phyloP scores from a whole-genome alignment of 768 basidiomycete species.

The Rhizopogon salebrosus region DNA sequence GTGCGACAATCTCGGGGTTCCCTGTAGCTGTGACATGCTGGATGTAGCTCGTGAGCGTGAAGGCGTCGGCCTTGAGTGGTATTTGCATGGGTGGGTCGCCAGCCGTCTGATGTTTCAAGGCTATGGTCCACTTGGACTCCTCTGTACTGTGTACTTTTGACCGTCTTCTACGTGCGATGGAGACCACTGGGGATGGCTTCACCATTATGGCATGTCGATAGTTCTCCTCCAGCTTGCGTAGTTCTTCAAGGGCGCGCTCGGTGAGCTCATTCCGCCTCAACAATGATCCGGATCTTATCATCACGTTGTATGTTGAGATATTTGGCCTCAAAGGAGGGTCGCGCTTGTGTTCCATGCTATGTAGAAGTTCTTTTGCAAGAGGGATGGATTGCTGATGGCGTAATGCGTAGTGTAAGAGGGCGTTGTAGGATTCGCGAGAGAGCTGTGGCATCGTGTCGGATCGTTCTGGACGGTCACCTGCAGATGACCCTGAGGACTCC shows the following conservation, averaged over 20 bases:
- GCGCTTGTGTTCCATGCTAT: slow-evolving; percentile 48
- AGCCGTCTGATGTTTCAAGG: not conserved
- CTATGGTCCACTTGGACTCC: not conserved
- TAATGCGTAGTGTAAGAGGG: slow-evolving; percentile 63
- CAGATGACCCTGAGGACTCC: slow-evolving; percentile 5
- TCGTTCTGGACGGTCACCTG: slow-evolving; percentile 1
- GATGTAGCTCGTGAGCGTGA: slow-evolving; percentile 50
- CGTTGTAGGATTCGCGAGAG: slow-evolving; percentile 45
- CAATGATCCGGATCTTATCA: slow-evolving; percentile 51
- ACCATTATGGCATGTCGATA: slow-evolving; percentile 20
- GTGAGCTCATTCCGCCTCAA: slow-evolving; percentile 41
- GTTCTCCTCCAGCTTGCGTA: slow-evolving; percentile 23
- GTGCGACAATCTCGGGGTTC: slow-evolving; percentile 36
- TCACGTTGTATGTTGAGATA: slow-evolving; percentile 50
- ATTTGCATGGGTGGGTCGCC: not conserved
- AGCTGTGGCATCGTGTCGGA: slow-evolving; percentile 27
- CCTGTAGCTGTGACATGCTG: slow-evolving; percentile 46
- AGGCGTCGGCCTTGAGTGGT: slow-evolving; percentile 31
- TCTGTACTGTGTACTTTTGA: not conserved
- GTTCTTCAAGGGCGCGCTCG: slow-evolving; percentile 30
- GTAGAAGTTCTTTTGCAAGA: slow-evolving; percentile 43
- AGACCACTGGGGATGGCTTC: slow-evolving; percentile 2
- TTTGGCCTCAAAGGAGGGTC: slow-evolving; percentile 39
- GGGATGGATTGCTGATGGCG: slow-evolving; percentile 49
- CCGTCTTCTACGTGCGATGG: no score